phyloP scores from a whole-genome alignment of 2,329 filamentous ascomycete species.

The Hypoxylon rubiginosum region DNA sequence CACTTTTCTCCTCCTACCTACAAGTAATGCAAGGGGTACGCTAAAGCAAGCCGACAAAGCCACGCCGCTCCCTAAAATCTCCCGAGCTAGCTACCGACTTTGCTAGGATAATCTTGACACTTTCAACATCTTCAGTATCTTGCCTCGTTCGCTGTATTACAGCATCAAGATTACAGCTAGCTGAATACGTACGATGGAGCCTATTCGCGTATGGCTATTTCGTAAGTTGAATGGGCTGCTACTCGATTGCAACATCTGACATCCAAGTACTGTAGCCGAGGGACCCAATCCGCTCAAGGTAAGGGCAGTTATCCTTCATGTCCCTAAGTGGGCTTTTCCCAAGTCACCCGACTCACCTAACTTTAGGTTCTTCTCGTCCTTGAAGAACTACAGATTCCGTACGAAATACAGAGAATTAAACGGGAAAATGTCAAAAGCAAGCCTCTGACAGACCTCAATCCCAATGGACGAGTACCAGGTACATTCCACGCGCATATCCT shows the following conservation, averaged over 20 bases:
- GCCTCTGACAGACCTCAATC: slow-evolving; percentile 36
- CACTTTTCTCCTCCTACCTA: too few relatives aligned
- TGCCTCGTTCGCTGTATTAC: too few relatives aligned
- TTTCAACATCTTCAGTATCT: too few relatives aligned
- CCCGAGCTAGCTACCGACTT: too few relatives aligned
- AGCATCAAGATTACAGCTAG: too few relatives aligned
- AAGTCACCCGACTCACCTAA: background rate
- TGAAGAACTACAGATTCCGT: slow-evolving; percentile 14
- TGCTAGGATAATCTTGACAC: too few relatives aligned
- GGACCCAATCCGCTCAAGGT: slow-evolving; percentile 13
- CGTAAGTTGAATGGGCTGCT: background rate
- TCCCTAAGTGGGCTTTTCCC: background rate
- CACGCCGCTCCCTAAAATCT: too few relatives aligned
- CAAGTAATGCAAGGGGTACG: too few relatives aligned
- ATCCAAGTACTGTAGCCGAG: background rate
- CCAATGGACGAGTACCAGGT: slow-evolving; percentile 39
- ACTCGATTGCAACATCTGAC: background rate
- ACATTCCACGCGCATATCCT: background rate
- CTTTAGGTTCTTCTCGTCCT: slow-evolving; percentile 10
- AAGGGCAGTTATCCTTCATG: too few relatives aligned
- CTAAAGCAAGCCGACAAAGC: too few relatives aligned
- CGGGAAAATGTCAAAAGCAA: slow-evolving; percentile 37
- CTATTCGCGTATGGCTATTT: slow-evolving; percentile 16
- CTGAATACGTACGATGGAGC: slow-evolving; percentile 3
- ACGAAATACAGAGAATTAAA: slow-evolving; percentile 4